Evolutionary conservation across 2,329 filamentous ascomycete species (phyloP), one percentile per base, ranked within the genome.

Genomic region (Hypoxylon sp.): DNA sequence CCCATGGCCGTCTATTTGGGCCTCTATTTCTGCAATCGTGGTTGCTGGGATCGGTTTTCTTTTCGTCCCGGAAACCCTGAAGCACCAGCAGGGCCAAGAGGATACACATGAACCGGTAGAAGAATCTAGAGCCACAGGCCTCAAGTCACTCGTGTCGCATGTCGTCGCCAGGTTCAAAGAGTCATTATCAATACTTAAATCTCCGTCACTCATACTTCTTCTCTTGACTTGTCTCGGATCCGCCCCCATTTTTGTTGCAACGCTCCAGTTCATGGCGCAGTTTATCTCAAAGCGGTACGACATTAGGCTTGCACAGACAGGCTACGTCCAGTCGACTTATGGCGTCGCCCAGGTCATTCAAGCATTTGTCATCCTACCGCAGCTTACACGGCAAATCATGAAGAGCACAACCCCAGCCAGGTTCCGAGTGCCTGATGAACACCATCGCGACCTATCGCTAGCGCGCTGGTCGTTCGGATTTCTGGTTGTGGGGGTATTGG

Each of bases 231-330:
- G 56, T n/a, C 46, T 76, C 0, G 70, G 52, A 47, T 54, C 71
- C 1, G 57, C 63, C 17, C 74, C 75, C 1, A 54, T 75, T 35
- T 11, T 67, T 7, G 61, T 62, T 19, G 60, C 69, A 7, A 75
- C 74, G 1, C 44, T 72, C 13, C 52, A 67, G 32, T 76, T 77
- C 65, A 67, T 79, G 70, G 72, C 72, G 6, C 76, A 77, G 54
- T 79, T 78, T 61, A 57, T 76, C 17, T 79, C 78, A 8, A 78
- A 75, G 65, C 72, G 78, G 3, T 79, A 78, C 62, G 46, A 55
- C 27, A 74, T 78, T 29, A 67, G 68, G 17, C 73, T 79, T 11
- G 64, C 69, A 19, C 65, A 75, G 44, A 77, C 75, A 8, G 78
- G 78, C n/a, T 79, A 79, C 57, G 66, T 79, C 11, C 76, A 78